These are phyloP conservation scores for Chlorella variabilis DNA, from an alignment of 163 green algal species.

Conservation along the genomic window DNA sequence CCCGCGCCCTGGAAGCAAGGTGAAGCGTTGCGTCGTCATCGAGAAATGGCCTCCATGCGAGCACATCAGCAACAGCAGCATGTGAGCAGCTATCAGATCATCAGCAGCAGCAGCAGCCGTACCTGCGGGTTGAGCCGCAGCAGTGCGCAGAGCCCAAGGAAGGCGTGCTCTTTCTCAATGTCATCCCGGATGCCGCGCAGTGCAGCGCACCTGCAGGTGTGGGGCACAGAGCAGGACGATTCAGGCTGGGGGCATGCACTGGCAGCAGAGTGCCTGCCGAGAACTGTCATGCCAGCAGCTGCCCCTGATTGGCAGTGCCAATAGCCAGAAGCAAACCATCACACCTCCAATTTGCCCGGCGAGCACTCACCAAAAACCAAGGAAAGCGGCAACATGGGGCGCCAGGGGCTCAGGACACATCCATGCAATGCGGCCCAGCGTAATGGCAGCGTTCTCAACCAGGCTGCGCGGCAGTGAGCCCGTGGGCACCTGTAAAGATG, in stretches of 20 bases:
- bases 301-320: too few species aligned
- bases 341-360: too few species aligned
- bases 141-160: slow-evolving; percentile 81
- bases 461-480: slow-evolving; percentile 57
- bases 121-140: slow-evolving; percentile 74
- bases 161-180: slow-evolving; percentile 95
- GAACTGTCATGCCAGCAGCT: too few species aligned
- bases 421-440: slow-evolving; percentile 84
- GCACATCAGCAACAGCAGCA: too few species aligned
- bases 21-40: too few species aligned
- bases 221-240: too few species aligned
- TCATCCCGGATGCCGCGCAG: slow-evolving; percentile 88
- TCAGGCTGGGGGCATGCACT: too few species aligned
- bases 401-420: slow-evolving; percentile 64
- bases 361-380: slow-evolving; percentile 38
- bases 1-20: slow-evolving; percentile 48
- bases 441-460: slow-evolving; percentile 94
- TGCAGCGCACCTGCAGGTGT: slow-evolving; percentile 78
- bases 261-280: too few species aligned
- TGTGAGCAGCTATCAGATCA: too few species aligned
- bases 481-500: slow-evolving; percentile 13
- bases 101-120: neutral
- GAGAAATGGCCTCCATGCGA: too few species aligned
- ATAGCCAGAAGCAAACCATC: neutral
- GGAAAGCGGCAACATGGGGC: slow-evolving; percentile 35